Conservation (phyloP, 345 rosid species). For the Bretschneidera sinensis region DNA sequence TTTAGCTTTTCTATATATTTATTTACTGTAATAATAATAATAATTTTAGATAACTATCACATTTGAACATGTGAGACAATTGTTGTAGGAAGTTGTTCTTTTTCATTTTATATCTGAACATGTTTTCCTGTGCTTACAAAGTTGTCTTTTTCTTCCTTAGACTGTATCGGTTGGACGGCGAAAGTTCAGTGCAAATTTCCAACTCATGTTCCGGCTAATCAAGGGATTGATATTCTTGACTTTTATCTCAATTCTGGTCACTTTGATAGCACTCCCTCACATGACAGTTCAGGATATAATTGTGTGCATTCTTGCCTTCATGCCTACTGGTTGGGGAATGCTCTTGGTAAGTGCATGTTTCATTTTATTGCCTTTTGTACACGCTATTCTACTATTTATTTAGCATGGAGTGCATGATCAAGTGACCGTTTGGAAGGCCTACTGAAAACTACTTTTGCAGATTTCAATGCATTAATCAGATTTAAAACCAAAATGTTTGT, state of each 20-base stretch:
- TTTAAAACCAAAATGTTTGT: no score
- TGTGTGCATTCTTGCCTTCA: conserved; percentile 92
- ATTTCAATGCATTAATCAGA: background rate
- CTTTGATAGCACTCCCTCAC: conserved; percentile 71
- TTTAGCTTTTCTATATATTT: background rate
- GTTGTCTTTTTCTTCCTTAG: conserved; percentile 32
- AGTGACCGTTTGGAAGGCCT: background rate
- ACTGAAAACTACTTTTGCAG: background rate
- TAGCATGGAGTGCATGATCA: background rate
- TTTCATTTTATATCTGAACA: background rate
- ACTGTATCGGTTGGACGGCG: conserved; percentile 93
- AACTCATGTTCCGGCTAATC: conserved; percentile 85
- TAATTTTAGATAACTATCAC: background rate
- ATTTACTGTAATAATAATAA: no score
- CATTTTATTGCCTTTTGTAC: background rate
- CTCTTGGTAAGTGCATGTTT: conserved; percentile 57
- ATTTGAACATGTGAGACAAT: no score
- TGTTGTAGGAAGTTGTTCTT: background rate
- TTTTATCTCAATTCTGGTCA: conserved; percentile 68
- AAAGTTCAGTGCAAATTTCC: conserved; percentile 92
- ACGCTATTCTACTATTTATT: background rate
- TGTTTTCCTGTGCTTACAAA: background rate
- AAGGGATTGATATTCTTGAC: conserved; percentile 95
- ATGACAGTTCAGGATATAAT: conserved; percentile 84
- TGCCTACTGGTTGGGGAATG: conserved; percentile 99